Evolutionary conservation across 2,329 filamentous ascomycete genomes (phyloP).

Genomic region (Eutypella sp.): DNA sequence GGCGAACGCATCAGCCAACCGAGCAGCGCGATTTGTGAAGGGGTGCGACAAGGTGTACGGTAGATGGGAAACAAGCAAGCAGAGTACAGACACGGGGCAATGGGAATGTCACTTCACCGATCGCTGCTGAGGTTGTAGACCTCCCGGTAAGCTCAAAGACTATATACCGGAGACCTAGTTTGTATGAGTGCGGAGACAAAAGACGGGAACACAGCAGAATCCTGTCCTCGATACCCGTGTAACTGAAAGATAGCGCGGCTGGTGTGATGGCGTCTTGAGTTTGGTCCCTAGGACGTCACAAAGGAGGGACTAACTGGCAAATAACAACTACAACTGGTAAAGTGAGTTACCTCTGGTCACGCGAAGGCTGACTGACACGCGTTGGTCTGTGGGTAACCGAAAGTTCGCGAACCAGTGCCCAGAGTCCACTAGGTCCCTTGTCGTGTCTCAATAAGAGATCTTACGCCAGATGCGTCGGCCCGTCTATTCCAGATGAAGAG

Average conservation of each 20-base stretch:
- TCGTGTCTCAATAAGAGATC: constrained; percentile 19
- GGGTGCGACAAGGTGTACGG: constrained; percentile 5
- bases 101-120: neutral
- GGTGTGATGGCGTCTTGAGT: neutral
- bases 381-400: constrained; percentile 20
- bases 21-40: neutral
- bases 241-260: neutral
- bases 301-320: neutral
- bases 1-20: neutral
- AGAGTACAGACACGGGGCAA: neutral
- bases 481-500: constrained; percentile 17
- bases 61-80: constrained; percentile 4
- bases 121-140: neutral
- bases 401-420: constrained; percentile 16
- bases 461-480: constrained; percentile 19
- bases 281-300: neutral
- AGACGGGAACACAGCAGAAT: neutral
- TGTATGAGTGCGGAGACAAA: neutral
- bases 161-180: neutral
- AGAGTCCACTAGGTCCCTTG: constrained; percentile 9
- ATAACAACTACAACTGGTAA: neutral
- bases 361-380: neutral
- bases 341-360: neutral
- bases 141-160: neutral
- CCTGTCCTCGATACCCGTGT: neutral